These are phyloP conservation scores for Luffa aegyptiaca DNA, from an alignment of 306 rosid species.

Conservation along the genomic window DNA sequence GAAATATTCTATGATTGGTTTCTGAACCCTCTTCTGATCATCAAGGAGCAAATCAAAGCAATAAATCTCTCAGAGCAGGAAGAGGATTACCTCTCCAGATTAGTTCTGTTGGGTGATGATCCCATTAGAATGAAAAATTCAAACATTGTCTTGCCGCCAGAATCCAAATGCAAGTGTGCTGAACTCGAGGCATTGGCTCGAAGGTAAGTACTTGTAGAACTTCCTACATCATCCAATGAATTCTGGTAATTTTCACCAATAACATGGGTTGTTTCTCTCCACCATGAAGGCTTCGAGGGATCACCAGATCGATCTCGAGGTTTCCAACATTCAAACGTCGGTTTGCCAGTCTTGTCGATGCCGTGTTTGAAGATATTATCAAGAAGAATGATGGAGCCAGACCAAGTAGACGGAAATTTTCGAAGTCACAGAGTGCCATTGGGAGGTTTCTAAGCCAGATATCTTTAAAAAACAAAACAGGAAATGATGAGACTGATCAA, in stretches of 20 bases:
- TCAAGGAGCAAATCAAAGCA: constrained; percentile 90
- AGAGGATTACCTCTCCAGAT: constrained; percentile 64
- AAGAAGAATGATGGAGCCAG: constrained; percentile 18
- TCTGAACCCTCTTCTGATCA: constrained; percentile 68
- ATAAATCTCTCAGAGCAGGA: constrained; percentile 61
- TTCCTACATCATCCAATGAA: neutral
- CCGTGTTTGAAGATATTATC: constrained; percentile 38
- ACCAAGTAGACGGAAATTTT: constrained; percentile 11
- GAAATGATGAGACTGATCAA: constrained; percentile 29
- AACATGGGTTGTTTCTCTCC: constrained; percentile 25
- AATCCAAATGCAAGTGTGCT: constrained; percentile 68
- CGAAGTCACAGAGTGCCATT: constrained; percentile 71
- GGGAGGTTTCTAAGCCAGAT: constrained; percentile 39
- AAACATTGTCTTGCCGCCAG: constrained; percentile 46
- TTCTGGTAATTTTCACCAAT: neutral
- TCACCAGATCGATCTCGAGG: constrained; percentile 81
- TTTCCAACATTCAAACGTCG: constrained; percentile 78
- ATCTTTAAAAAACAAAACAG: constrained; percentile 38
- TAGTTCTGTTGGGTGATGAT: constrained; percentile 66
- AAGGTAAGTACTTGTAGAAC: constrained; percentile 33
- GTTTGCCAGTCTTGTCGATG: constrained; percentile 38
- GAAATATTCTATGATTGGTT: constrained; percentile 81
- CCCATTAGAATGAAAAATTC: constrained; percentile 42
- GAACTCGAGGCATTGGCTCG: constrained; percentile 84
- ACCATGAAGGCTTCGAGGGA: constrained; percentile 64